A percentile compares a stretch with the other conserved stretches of the same genome.
Evolutionary conservation across 2,329 filamentous ascomycete species (phyloP).

Genomic region (Aspergillus chevalieri): DNA sequence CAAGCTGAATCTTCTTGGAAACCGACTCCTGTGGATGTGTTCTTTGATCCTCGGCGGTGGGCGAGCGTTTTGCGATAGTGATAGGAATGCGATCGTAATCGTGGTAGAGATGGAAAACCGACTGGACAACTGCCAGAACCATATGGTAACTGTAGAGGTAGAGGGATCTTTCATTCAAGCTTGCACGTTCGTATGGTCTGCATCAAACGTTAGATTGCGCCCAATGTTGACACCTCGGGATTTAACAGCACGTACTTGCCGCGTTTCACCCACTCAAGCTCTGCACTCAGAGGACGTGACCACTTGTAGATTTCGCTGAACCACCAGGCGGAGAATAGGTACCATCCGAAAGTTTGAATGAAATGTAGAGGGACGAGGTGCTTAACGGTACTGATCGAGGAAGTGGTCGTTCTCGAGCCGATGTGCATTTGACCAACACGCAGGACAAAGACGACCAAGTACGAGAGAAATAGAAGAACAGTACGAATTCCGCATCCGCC

Average conservation of each 20-base stretch:
- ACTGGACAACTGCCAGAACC: conserved; percentile 64
- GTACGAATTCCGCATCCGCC: conserved; percentile 69
- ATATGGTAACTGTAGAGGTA: conserved; percentile 69
- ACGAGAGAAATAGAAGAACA: conserved; percentile 67
- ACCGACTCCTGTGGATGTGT: conserved; percentile 34
- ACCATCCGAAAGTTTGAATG: conserved; percentile 67
- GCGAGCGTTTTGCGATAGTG: conserved; percentile 36
- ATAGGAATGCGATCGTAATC: conserved; percentile 66
- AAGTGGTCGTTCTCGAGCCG: conserved; percentile 64
- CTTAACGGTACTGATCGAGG: conserved; percentile 59
- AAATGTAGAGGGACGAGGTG: conserved; percentile 55
- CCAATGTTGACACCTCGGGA: background rate
- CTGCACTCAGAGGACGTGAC: conserved; percentile 54
- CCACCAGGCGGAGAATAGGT: conserved; percentile 68
- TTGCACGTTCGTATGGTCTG: conserved; percentile 58
- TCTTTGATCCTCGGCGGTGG: conserved; percentile 27
- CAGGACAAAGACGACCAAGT: conserved; percentile 72
- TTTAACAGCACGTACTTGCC: conserved; percentile 49
- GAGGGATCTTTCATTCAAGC: conserved; percentile 79
- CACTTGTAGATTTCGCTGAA: conserved; percentile 79
- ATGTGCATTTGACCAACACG: conserved; percentile 79
- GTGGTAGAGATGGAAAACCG: conserved; percentile 60
- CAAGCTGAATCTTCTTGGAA: conserved; percentile 31
- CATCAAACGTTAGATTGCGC: conserved; percentile 4
- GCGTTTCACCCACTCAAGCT: conserved; percentile 67